phyloP scores from a whole-genome alignment of 176 grass and related monocot genomes.

The Paspalum notatum region DNA sequence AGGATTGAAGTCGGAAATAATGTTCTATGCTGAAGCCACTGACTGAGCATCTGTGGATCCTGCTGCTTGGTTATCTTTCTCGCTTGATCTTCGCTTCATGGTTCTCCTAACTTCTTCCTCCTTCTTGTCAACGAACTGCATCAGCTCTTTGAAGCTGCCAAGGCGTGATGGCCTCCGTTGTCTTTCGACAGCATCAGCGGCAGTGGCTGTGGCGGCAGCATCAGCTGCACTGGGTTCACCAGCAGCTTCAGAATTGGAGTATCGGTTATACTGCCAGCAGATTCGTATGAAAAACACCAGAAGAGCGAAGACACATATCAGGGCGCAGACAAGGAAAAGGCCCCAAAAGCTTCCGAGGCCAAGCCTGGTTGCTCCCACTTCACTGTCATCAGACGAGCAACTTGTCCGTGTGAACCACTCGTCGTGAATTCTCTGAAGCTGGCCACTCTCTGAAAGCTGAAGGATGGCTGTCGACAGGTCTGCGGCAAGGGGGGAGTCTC shows the following conservation, averaged over 20 bases:
- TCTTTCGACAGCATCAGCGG: slow-evolving; percentile 6
- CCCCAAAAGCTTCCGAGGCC: slow-evolving; percentile 87
- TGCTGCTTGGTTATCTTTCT: slow-evolving; percentile 56
- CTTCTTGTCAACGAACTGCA: slow-evolving; percentile 70
- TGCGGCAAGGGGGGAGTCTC: slow-evolving; percentile 84
- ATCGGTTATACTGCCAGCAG: slow-evolving; percentile 62
- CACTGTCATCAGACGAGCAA: slow-evolving; percentile 58
- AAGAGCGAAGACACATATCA: slow-evolving; percentile 60
- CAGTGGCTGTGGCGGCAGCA: not conserved
- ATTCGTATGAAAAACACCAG: slow-evolving; percentile 59
- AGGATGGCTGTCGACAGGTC: slow-evolving; percentile 91
- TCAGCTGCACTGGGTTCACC: slow-evolving; percentile 1
- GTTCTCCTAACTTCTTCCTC: slow-evolving; percentile 51
- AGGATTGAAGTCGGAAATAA: not conserved
- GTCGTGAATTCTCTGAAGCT: slow-evolving; percentile 83
- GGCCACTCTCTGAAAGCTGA: slow-evolving; percentile 79
- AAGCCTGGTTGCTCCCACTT: slow-evolving; percentile 54
- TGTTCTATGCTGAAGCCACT: slow-evolving; percentile 23
- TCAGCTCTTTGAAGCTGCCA: slow-evolving; percentile 67
- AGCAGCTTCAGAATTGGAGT: slow-evolving; percentile 39
- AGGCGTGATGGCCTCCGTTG: slow-evolving; percentile 40
- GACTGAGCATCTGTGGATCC: slow-evolving; percentile 35
- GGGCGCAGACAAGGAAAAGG: slow-evolving; percentile 71
- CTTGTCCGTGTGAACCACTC: slow-evolving; percentile 54
- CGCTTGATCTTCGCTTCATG: slow-evolving; percentile 57